Evolutionary conservation across 176 grass and related monocot species (phyloP), one percentile per base, ranked within the genome.

Genomic region (Guadua angustifolia): DNA sequence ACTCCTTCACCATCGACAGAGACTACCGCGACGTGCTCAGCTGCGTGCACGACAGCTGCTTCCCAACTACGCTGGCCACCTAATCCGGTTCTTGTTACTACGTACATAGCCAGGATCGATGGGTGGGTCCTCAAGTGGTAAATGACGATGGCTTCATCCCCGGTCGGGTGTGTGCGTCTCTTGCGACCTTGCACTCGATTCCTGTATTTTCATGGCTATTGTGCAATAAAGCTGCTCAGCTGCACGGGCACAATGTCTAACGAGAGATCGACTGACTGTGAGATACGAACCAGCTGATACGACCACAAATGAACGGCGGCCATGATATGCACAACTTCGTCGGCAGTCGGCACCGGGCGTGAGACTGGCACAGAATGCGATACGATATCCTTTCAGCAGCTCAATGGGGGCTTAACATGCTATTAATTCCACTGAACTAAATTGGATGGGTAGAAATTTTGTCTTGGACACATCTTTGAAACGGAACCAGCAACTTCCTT

Each of bases 31-130:
- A 92, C 47, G 87, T 98, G 69, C 73, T 98, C 66, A 56, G 85
- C 47, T 98, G 95, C 40, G 95, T 98, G 6, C 87, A 89, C 58
- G 92, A 93, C 80, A 90, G 95, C 82, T 98, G 91, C 85, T 49
- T 70, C 17, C 84, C 91, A 6, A 92, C 82, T 2, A 98, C 95
- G 35, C 88, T 98, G 43, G 95, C 91, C 46, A 64, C 75, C 69
- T 97, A 57, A 90, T 15, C 4, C 17, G 35, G n/a, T 19, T 3
- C 12, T 58, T 7, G 32, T 56, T 11, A 66, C 35, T 29, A 29
- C 29, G 6, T 4, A 8, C 29, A 12, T 4, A 8, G 14, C 32
- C 19, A 9, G 19, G 19, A 57, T n/a, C n/a, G n/a, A n/a, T 57
- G 53, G 53, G 53, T 3, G 53, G 29, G 29, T 29, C 29, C 19